Evolutionary conservation across 441 rosid species (phyloP), one percentile per base, ranked within the genome.

Genomic region (Dalechampia spathulata): DNA sequence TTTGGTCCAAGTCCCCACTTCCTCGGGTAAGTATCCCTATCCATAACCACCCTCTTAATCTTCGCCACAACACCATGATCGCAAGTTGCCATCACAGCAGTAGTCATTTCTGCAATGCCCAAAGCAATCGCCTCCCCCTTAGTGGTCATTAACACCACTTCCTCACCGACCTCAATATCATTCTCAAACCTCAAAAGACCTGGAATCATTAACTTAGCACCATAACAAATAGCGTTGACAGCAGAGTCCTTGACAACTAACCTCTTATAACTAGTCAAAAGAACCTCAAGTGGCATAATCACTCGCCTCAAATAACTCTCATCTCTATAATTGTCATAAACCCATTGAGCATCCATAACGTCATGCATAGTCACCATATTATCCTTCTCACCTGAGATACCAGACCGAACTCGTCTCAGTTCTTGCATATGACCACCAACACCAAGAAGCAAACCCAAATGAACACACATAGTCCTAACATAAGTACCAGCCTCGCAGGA

Each of bases 361-460:
- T 90, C 97, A 46, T 90, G 96, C 97, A 90, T 90, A 0, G 96
- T 80, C 43, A 90, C 94, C 97, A 90, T 90, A 50, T 90, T 90
- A 83, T 90, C 92, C 45, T 65, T 85, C 77, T 90, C 97, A 2
- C 96, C 97, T 34, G 63, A 59, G 53, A 90, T 90, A 45, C 96
- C 97, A 41, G 97, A 90, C 76, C 97, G 69, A 44, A 87, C 97
- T 48, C 97, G 85, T 72, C 97, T 80, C 60, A 90, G 64, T 58
- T 90, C 97, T 72, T 90, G 97, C 97, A 90, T 87, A 82, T 87
- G 96, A 45, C 76, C 92, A 42, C 97, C 97, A 16, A 87, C 96
- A 15, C 98, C 98, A 44, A 90, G 83, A 66, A 90, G 57, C 60
- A 90, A 61, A 10, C 98, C 98, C 77, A 90, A 78, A 62, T 90